Evolutionary conservation across 495 filamentous ascomycete species (phyloP).

Genomic region (Hyaloscypha finlandica): DNA sequence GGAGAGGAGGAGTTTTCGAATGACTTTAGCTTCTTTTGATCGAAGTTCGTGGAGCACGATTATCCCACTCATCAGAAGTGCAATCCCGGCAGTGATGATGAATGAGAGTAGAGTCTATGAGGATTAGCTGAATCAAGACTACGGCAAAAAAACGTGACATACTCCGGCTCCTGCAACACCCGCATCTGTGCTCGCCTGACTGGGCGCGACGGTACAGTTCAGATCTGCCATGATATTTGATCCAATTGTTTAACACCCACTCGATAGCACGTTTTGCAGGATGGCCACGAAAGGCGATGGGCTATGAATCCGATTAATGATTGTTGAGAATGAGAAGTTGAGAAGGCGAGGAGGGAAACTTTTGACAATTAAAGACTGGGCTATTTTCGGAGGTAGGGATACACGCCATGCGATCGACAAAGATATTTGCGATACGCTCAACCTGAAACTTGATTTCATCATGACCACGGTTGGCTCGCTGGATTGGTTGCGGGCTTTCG

Average conservation of each 20-base stretch:
- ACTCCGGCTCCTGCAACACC: conserved; percentile 61
- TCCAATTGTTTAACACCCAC: background rate
- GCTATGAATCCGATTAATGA: background rate
- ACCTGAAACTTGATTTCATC: background rate
- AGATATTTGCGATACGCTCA: background rate
- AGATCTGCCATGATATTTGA: conserved; percentile 12
- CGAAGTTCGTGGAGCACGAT: conserved; percentile 50
- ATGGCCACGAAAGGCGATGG: too few species aligned
- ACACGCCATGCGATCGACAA: background rate
- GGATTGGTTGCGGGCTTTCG: background rate
- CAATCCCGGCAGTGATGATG: conserved; percentile 55
- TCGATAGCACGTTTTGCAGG: background rate
- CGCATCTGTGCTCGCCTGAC: conserved; percentile 47
- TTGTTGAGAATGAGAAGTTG: background rate
- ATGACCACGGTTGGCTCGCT: background rate
- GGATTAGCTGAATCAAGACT: conserved; percentile 5
- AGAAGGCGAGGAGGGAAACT: background rate
- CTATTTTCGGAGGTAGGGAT: background rate
- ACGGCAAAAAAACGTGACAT: conserved; percentile 30
- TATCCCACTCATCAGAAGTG: conserved; percentile 42
- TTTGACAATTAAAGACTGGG: background rate
- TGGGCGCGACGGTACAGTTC: conserved; percentile 51
- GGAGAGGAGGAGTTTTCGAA: conserved; percentile 57
- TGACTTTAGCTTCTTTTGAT: conserved; percentile 40
- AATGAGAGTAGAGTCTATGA: conserved; percentile 58